Evolutionary conservation across 495 filamentous ascomycete genomes (phyloP).

Genomic region (Hyaloscypha variabilis): DNA sequence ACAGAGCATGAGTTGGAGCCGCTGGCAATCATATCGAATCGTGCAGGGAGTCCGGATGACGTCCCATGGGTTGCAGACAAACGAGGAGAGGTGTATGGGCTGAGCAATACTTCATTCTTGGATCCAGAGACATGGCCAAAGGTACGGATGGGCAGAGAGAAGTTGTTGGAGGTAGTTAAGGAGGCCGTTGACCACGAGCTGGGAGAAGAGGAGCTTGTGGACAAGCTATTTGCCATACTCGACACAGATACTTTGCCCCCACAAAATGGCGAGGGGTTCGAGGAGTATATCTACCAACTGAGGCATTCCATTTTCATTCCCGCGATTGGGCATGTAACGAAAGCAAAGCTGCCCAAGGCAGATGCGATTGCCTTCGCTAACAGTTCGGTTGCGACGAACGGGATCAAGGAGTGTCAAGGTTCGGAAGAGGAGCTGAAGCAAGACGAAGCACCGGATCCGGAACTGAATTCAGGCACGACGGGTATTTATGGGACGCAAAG

Average conservation of each 20-base stretch:
- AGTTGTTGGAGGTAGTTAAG: slow-evolving; percentile 44
- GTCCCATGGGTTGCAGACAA: slow-evolving; percentile 70
- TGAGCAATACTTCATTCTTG: slow-evolving; percentile 83
- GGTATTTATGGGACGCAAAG: slow-evolving; percentile 90
- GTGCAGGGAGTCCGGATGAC: slow-evolving; percentile 64
- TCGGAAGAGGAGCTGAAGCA: slow-evolving; percentile 30
- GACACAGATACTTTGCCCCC: slow-evolving; percentile 72
- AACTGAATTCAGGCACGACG: slow-evolving; percentile 46
- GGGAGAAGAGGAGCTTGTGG: slow-evolving; percentile 67
- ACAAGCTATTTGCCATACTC: slow-evolving; percentile 70
- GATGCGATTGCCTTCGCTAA: slow-evolving; percentile 28
- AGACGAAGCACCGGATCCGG: slow-evolving; percentile 35
- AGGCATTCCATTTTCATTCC: slow-evolving; percentile 87
- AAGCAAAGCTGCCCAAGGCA: slow-evolving; percentile 33
- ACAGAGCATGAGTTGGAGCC: slow-evolving; percentile 55
- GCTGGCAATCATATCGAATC: slow-evolving; percentile 86
- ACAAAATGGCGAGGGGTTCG: slow-evolving; percentile 59
- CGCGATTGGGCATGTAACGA: slow-evolving; percentile 55
- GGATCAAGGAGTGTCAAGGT: slow-evolving; percentile 33
- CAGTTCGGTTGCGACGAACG: slow-evolving; percentile 10
- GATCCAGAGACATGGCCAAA: slow-evolving; percentile 79
- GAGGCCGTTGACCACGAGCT: slow-evolving; percentile 45
- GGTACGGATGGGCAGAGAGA: slow-evolving; percentile 58
- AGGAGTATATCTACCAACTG: slow-evolving; percentile 70
- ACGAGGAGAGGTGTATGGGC: slow-evolving; percentile 68